Conservation (phyloP, 768 basidiomycete genomes). For the Mrakia hoshinonis region DNA sequence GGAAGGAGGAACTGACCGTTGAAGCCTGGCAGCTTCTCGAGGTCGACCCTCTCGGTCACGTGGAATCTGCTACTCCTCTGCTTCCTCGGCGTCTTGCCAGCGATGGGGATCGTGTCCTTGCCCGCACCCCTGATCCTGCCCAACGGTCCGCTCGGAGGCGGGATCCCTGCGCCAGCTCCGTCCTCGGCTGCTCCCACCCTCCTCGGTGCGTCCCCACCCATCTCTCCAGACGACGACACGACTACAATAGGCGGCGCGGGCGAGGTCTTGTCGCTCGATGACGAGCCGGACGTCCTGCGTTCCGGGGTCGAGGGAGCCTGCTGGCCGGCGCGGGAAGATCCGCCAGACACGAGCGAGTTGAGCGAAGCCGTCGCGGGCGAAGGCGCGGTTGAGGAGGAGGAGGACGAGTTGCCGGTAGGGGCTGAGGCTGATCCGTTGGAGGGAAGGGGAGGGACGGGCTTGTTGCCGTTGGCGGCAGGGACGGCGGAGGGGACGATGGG, state of each 20-base stretch:
- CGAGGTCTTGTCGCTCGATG: conserved; percentile 24
- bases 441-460: conserved; percentile 22
- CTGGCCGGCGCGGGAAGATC: background rate
- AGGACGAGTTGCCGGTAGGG: background rate
- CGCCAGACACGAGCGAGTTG: background rate
- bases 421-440: conserved; percentile 18
- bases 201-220: conserved; percentile 41
- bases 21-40: conserved; percentile 87
- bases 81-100: conserved; percentile 88
- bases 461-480: conserved; percentile 20
- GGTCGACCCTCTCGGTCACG: conserved; percentile 89
- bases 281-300: conserved; percentile 9
- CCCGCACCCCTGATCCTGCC: conserved; percentile 33
- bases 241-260: conserved; percentile 43
- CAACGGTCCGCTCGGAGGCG: background rate
- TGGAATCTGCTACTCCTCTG: conserved; percentile 96
- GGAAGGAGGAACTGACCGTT: conserved; percentile 36
- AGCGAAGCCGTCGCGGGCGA: conserved; percentile 18
- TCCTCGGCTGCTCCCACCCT: background rate
- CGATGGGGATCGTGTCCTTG: conserved; percentile 91
- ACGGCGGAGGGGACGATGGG: conserved; percentile 8
- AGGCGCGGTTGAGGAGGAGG: background rate
- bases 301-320: conserved; percentile 23
- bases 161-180: conserved; percentile 17
- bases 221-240: conserved; percentile 39